phyloP scores from a whole-genome alignment of 495 filamentous ascomycete genomes.

The Lophiotrema nucula region DNA sequence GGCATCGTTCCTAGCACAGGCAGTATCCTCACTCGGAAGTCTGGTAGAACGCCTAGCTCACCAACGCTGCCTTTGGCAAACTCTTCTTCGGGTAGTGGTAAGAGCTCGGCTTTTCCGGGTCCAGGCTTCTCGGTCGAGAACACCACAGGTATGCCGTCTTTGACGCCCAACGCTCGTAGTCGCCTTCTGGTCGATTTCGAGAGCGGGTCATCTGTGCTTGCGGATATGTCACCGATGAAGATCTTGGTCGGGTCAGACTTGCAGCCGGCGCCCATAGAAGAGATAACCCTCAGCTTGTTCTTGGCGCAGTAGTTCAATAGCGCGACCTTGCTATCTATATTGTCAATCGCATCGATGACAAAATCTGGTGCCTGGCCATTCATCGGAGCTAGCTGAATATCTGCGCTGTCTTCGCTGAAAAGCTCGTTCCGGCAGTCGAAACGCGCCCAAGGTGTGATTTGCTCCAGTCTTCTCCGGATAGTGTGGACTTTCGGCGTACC shows the following conservation, averaged over 20 bases:
- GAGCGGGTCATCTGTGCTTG: constrained; percentile 81
- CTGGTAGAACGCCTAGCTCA: constrained; percentile 82
- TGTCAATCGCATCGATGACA: constrained; percentile 96
- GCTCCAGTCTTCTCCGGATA: constrained; percentile 71
- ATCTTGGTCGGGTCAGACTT: constrained; percentile 96
- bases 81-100: constrained; percentile 86
- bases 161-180: constrained; percentile 76
- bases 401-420: constrained; percentile 66
- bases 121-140: constrained; percentile 91
- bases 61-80: constrained; percentile 82
- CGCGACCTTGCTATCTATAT: constrained; percentile 94
- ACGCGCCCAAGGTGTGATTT: constrained; percentile 84
- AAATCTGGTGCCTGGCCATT: constrained; percentile 72
- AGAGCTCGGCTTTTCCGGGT: constrained; percentile 83
- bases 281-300: constrained; percentile 74
- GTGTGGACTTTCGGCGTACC: constrained; percentile 92
- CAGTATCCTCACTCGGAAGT: constrained; percentile 90
- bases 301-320: constrained; percentile 83
- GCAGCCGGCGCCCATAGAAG: constrained; percentile 95
- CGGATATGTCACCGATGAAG: constrained; percentile 86
- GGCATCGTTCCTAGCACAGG: constrained; percentile 97
- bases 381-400: constrained; percentile 63
- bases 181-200: constrained; percentile 78
- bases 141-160: constrained; percentile 80
- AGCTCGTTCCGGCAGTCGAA: constrained; percentile 88